Base-by-base conservation (phyloP, 176 grass and related monocot species). In the Oryza brachyantha region DNA sequence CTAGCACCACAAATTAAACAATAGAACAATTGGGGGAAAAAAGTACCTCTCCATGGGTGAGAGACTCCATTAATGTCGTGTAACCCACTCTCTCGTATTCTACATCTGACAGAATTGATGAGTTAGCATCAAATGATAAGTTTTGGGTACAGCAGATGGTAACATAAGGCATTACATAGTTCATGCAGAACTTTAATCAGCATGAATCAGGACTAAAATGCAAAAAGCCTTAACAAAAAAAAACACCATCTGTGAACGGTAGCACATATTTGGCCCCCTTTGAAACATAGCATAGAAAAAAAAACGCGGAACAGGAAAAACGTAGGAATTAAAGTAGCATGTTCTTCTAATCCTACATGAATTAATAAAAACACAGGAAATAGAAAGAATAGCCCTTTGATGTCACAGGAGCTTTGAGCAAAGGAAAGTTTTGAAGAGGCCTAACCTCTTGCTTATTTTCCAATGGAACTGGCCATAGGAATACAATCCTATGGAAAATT, bases 11-110 rank as follows among this genome's bases (percentile, higher is more conserved):
- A 45, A 70, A 52, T 9, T 61, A 79, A 79, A 40, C 19, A 79
- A 73, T 26, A 9, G 62, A 73, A 79, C 61, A 40, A 59, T 54
- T 48, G 70, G 14, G 66, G n/a, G n/a, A n/a, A n/a, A 81, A 37
- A 74, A n/a, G 43, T 84, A 93, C 94, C 88, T 91, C 48, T 75
- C 24, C 60, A 74, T 91, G 59, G 78, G 81, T 86, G 66, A 97
- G 80, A 2, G 89, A 97, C 70, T 86, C 84, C 89, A 93, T 91
- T 75, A 97, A 81, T 26, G 91, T 91, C 10, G 84, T 38, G 80
- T 88, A 90, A 70, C 34, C 66, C 54, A 57, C 68, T 52, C 66
- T 50, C 45, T 63, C 37, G 64, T 68, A 77, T 46, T 90, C 71
- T 63, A 85, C 69, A 71, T 75, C 89, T 93, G 84, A 71, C 70